Evolutionary conservation across 2,329 filamentous ascomycete genomes (phyloP), one percentile per base, ranked within the genome.

Genomic region (Trichoderma sp.): DNA sequence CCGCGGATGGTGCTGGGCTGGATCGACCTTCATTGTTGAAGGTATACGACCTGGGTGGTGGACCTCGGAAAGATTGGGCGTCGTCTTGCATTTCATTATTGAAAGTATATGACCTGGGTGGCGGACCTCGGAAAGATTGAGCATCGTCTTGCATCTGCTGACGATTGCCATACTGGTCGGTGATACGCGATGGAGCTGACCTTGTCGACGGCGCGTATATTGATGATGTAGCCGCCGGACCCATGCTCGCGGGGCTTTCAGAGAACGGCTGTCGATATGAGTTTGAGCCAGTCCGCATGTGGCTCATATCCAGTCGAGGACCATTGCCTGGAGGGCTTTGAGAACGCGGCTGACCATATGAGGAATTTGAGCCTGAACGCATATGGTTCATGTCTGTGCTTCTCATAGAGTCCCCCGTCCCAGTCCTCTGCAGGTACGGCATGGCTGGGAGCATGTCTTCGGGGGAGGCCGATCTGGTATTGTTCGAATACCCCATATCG

Each of bases 401-500:
- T 30, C 80, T 76, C 32, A 82, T 81, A 0, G 81, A 82, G 61
- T 76, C 78, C 4, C 81, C 75, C 18, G 83, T 84, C 24, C 78
- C 79, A 7, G 81, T 77, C 36, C 80, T 81, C 2, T 77, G 76
- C 11, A 79, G 81, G 7, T 80, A 76, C 12, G 73, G 74, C 53
- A 73, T 74, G 18, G 60, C 26, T 21, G 66, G 61, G 34, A 47
- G 21, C 57, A 36, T 80, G 76, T 36, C 82, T 80, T 6, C 80
- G 2, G 82, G 82, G 1, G 83, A 83, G 5, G 78, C 78, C 7
- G 67, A 61, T 4, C 67, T 32, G 18, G 82, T 74, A 51, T 82
- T 79, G 47, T 81, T 79, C 26, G 77, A 78, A 76, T 86, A 86
- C 24, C 89, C 90, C 87, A 92, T 91, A 7, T 86, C 85, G 36